Evolutionary conservation across 2,329 filamentous ascomycete species (phyloP).

Genomic region (Kalmusia sp.): DNA sequence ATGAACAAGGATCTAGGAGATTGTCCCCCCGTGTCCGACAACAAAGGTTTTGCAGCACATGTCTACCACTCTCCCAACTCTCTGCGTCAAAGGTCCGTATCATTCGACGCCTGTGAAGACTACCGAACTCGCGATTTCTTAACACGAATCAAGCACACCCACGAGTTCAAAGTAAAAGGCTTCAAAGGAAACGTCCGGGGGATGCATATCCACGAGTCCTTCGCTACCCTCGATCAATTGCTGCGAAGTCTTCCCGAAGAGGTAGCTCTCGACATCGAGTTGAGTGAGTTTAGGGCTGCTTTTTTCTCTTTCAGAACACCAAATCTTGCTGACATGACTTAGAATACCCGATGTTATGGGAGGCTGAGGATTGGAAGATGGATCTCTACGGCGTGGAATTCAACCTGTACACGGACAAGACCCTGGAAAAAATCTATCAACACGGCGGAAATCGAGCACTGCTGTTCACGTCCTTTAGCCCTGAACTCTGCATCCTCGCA

Average conservation of each 20-base stretch:
- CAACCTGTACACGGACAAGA: conserved; percentile 94
- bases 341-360: conserved; percentile 95
- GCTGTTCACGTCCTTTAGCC: conserved; percentile 97
- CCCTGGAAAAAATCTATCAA: conserved; percentile 89
- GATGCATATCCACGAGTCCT: conserved; percentile 93
- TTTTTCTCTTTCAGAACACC: too few species aligned
- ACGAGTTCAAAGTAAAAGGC: conserved; percentile 91
- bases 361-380: conserved; percentile 95
- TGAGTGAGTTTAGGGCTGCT: too few species aligned
- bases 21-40: conserved; percentile 55
- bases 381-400: conserved; percentile 94
- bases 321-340: too few species aligned
- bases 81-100: conserved; percentile 62
- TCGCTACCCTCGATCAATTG: conserved; percentile 92
- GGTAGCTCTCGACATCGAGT: conserved; percentile 97
- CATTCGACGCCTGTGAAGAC: conserved; percentile 67
- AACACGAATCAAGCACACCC: conserved; percentile 97
- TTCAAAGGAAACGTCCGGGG: conserved; percentile 96
- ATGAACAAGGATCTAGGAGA: conserved; percentile 55
- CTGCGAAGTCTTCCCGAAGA: conserved; percentile 82
- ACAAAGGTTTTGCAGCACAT: conserved; percentile 20
- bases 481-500: conserved; percentile 90
- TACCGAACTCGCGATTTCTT: too few species aligned
- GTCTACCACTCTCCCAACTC: conserved; percentile 17
- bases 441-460: conserved; percentile 83